Conservation (phyloP, 495 filamentous ascomycete species). For the Amorphotheca resinae region DNA sequence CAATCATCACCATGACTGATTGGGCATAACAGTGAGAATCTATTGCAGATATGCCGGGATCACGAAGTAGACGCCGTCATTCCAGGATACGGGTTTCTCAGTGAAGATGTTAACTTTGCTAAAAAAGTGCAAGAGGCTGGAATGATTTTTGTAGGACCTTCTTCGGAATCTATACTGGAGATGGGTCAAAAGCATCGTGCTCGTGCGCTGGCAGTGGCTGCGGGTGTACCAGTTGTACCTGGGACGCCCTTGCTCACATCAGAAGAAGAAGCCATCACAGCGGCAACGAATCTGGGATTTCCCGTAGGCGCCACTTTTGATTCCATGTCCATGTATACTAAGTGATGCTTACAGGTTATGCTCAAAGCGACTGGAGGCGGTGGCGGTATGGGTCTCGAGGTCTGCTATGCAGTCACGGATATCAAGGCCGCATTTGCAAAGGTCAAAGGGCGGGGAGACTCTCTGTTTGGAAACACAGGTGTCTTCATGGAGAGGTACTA, state of each 20-base stretch:
- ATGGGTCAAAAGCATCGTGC: constrained; percentile 88
- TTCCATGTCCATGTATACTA: background rate
- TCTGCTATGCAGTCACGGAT: constrained; percentile 23
- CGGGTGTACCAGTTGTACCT: constrained; percentile 85
- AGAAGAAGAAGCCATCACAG: constrained; percentile 33
- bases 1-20: background rate
- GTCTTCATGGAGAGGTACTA: constrained; percentile 18
- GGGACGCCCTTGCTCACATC: constrained; percentile 40
- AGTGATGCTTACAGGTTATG: constrained; percentile 27
- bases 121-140: constrained; percentile 75
- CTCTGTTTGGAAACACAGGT: constrained; percentile 10
- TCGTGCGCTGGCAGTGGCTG: constrained; percentile 85
- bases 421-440: constrained; percentile 31
- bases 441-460: constrained; percentile 19
- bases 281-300: constrained; percentile 34
- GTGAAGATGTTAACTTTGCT: constrained; percentile 81
- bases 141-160: constrained; percentile 83
- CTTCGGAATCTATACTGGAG: constrained; percentile 75
- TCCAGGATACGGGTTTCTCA: constrained; percentile 92
- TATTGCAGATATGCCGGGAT: constrained; percentile 65
- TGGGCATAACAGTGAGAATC: constrained; percentile 42
- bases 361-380: constrained; percentile 47
- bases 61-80: constrained; percentile 79
- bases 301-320: constrained; percentile 25
- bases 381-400: constrained; percentile 41